Evolutionary conservation across 2,329 filamentous ascomycete genomes (phyloP).

Genomic region (Talaromyces amestolkiae): DNA sequence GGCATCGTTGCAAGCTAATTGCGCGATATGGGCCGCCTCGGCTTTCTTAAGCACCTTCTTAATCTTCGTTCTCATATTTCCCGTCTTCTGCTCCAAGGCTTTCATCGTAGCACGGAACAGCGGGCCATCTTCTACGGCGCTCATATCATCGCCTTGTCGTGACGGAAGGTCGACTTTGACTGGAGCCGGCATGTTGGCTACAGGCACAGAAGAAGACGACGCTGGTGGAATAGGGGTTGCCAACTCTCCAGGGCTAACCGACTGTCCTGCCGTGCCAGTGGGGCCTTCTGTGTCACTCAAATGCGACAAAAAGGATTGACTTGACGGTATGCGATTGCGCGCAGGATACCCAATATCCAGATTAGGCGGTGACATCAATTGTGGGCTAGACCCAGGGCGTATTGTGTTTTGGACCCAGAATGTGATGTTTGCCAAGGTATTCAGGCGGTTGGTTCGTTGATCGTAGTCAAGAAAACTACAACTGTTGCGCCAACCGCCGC

Average conservation of each 20-base stretch:
- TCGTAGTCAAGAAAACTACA: slow-evolving; percentile 99
- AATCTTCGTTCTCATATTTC: slow-evolving; percentile 89
- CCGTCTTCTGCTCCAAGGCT: slow-evolving; percentile 91
- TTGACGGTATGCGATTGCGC: slow-evolving; percentile 77
- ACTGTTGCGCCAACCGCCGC: slow-evolving; percentile 90
- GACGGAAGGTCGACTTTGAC: slow-evolving; percentile 87
- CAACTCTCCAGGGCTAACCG: slow-evolving; percentile 33
- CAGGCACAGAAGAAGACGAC: slow-evolving; percentile 20
- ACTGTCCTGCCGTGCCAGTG: slow-evolving; percentile 32
- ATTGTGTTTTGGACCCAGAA: slow-evolving; percentile 82
- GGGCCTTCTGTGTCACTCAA: slow-evolving; percentile 66
- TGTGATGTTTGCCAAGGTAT: slow-evolving; percentile 86
- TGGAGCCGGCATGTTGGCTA: slow-evolving; percentile 32
- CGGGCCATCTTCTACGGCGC: slow-evolving; percentile 84
- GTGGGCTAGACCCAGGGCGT: slow-evolving; percentile 49
- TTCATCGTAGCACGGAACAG: slow-evolving; percentile 97
- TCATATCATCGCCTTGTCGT: slow-evolving; percentile 80
- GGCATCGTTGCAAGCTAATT: slow-evolving; percentile 80
- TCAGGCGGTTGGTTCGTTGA: slow-evolving; percentile 80
- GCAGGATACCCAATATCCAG: slow-evolving; percentile 67
- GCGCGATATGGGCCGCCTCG: slow-evolving; percentile 79
- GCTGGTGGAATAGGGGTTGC: slow-evolving; percentile 26
- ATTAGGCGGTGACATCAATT: slow-evolving; percentile 63
- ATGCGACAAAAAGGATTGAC: slow-evolving; percentile 81
- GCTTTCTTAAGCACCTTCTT: slow-evolving; percentile 94